A percentile compares a stretch with the other conserved stretches of the same genome.
Evolutionary conservation across 176 grass and related monocot genomes (phyloP).

Genomic region (Carex cristatella): DNA sequence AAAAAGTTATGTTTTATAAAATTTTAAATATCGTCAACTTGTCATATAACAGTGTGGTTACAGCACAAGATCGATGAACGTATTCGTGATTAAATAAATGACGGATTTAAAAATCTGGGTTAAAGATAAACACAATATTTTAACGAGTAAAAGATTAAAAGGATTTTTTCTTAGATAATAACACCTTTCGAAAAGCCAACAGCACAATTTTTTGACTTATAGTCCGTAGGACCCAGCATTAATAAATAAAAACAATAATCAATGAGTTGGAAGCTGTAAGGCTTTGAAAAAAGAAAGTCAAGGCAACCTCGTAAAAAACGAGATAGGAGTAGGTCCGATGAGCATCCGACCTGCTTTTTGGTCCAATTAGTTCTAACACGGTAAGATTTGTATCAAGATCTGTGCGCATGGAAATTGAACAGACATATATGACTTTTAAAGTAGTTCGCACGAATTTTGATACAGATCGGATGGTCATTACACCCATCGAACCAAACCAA

Average conservation of each 20-base stretch:
- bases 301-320: too few relatives aligned
- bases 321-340: too few relatives aligned
- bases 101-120: background rate
- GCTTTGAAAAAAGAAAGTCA: background rate
- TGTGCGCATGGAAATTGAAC: too few relatives aligned
- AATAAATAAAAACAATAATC: background rate
- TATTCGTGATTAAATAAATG: background rate
- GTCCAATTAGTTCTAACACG: too few relatives aligned
- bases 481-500: too few relatives aligned
- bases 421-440: too few relatives aligned
- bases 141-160: too few relatives aligned
- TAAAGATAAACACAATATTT: background rate
- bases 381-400: too few relatives aligned
- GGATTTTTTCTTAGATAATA: background rate
- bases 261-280: background rate
- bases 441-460: too few relatives aligned
- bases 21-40: slow-evolving; percentile 1
- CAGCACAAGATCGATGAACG: background rate
- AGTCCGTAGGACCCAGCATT: background rate
- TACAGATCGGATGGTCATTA: too few relatives aligned
- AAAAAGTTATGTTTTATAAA: background rate
- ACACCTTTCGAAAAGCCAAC: background rate
- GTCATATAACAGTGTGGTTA: background rate
- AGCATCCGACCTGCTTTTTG: too few relatives aligned
- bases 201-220: background rate